These are phyloP conservation scores for Globisporangium solare DNA, from an alignment of 352 stramenopile genomes.

Conservation along the genomic window DNA sequence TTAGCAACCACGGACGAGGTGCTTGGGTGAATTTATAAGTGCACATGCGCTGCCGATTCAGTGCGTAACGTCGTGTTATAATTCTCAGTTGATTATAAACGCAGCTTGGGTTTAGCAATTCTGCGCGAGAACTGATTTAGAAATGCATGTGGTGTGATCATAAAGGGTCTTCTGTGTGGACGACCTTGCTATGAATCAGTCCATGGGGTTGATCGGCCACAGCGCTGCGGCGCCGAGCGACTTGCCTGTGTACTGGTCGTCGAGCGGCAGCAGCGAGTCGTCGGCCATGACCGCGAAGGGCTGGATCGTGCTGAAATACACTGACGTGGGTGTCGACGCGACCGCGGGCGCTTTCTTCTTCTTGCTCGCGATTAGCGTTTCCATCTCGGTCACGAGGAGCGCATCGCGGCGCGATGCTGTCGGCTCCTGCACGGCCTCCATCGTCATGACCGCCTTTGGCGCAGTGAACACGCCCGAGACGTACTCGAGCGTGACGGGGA, in stretches of 20 bases:
- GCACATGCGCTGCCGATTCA: no score
- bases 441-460: constrained; percentile 14
- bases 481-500: constrained; percentile 24
- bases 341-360: constrained; percentile 18
- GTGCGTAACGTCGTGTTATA: no score
- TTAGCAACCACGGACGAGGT: no score
- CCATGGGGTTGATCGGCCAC: constrained; percentile 23
- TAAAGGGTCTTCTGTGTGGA: no score
- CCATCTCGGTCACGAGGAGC: constrained; percentile 18
- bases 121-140: no score
- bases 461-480: constrained; percentile 18
- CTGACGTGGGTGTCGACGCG: constrained; percentile 13
- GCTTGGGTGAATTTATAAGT: no score
- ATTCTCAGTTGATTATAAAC: no score
- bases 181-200: constrained; percentile 4
- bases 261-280: constrained; percentile 19
- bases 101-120: no score
- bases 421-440: constrained; percentile 13
- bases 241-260: constrained; percentile 24
- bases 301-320: constrained; percentile 27
- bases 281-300: constrained; percentile 23
- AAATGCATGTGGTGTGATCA: no score
- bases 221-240: constrained; percentile 2
- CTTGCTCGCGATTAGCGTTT: constrained; percentile 19
- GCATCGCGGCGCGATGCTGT: constrained; percentile 1